Conservation (phyloP, 495 filamentous ascomycete genomes). For the Aspergillus nanangensis region DNA sequence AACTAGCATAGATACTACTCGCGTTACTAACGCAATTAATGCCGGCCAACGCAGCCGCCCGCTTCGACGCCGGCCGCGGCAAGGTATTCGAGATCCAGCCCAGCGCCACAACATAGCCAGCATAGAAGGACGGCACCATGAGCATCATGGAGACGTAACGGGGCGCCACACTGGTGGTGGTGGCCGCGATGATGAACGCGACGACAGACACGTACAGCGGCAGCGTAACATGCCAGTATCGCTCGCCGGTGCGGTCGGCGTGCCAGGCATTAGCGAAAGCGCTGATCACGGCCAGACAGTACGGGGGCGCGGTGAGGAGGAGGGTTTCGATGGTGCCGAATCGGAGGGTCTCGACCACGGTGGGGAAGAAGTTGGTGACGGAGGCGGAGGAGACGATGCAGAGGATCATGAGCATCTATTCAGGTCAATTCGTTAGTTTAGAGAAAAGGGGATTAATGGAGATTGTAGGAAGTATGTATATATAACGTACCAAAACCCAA, state of each 20-base stretch:
- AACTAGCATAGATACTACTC: slow-evolving; percentile 66
- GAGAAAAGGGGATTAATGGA: not conserved
- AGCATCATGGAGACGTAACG: slow-evolving; percentile 82
- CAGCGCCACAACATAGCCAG: slow-evolving; percentile 66
- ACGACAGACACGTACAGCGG: slow-evolving; percentile 65
- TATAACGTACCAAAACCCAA: slow-evolving; percentile 44
- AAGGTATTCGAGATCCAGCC: slow-evolving; percentile 79
- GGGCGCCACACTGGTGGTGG: slow-evolving; percentile 58
- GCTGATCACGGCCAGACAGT: slow-evolving; percentile 65
- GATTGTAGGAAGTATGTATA: not conserved
- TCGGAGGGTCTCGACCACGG: slow-evolving; percentile 71
- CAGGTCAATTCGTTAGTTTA: not conserved
- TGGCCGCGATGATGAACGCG: slow-evolving; percentile 72
- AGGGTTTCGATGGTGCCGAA: slow-evolving; percentile 65
- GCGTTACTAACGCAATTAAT: slow-evolving; percentile 80
- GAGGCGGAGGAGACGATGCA: slow-evolving; percentile 68
- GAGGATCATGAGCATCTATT: slow-evolving; percentile 60
- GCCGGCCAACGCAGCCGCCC: slow-evolving; percentile 73
- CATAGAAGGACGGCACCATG: slow-evolving; percentile 55
- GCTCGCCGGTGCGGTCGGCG: slow-evolving; percentile 73
- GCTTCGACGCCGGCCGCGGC: slow-evolving; percentile 79
- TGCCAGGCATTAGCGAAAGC: slow-evolving; percentile 73
- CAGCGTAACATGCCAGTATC: slow-evolving; percentile 69
- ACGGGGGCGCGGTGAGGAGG: slow-evolving; percentile 72
- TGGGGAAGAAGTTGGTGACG: slow-evolving; percentile 88